These are phyloP conservation scores for Apiotrichum veenhuisii DNA, from an alignment of 1,284 basidiomycete species.

Conservation along the genomic window DNA sequence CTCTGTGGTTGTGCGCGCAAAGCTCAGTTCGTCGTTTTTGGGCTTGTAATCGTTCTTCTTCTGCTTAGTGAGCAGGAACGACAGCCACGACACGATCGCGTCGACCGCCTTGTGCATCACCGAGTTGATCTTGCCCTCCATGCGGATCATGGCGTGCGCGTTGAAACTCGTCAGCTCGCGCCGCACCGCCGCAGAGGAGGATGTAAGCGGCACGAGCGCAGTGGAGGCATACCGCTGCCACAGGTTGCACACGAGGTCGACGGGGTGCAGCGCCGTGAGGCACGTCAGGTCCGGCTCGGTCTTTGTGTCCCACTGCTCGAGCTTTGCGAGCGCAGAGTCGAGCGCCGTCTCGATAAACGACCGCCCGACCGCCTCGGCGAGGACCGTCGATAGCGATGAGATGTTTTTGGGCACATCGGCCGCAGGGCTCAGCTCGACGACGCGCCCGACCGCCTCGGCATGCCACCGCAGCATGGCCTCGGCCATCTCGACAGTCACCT, in stretches of 20 bases:
- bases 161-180: conserved; percentile 94
- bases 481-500: conserved; percentile 67
- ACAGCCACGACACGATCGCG: conserved; percentile 69
- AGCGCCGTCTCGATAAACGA: conserved; percentile 87
- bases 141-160: conserved; percentile 77
- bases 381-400: conserved; percentile 74
- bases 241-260: conserved; percentile 88
- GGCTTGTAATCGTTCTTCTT: conserved; percentile 97
- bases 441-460: conserved; percentile 87
- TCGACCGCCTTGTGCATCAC: conserved; percentile 82
- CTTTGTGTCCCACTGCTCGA: conserved; percentile 72
- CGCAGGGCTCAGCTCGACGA: conserved; percentile 74
- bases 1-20: conserved; percentile 91
- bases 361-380: conserved; percentile 82
- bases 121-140: conserved; percentile 81
- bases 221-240: conserved; percentile 97
- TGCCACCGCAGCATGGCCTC: conserved; percentile 94
- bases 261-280: conserved; percentile 64
- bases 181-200: conserved; percentile 77
- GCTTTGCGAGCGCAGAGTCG: conserved; percentile 71
- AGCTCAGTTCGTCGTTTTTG: conserved; percentile 89
- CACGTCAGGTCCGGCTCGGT: conserved; percentile 73
- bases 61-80: conserved; percentile 70
- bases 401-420: conserved; percentile 90
- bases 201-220: conserved; percentile 83